A percentile compares a stretch with the other conserved stretches of the same genome.
phyloP scores from a whole-genome alignment of 371 early-diverging fungal species.

The Capniomyces stellatus region DNA sequence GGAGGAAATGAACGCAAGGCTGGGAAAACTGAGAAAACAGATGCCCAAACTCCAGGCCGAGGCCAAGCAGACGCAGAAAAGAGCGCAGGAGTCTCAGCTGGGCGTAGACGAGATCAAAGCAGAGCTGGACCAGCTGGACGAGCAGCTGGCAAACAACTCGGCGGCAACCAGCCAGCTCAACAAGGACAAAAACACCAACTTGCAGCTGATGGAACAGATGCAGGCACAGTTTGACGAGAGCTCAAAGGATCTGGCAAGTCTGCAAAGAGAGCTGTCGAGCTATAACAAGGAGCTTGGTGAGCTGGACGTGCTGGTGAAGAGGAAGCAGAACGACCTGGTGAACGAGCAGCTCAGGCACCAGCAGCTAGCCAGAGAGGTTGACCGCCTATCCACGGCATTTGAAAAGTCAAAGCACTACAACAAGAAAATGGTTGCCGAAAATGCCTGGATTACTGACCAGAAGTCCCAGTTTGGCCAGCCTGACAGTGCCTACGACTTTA shows the following conservation, averaged over 20 bases:
- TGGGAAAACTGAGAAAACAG: slow-evolving; percentile 23
- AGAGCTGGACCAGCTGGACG: slow-evolving; percentile 13
- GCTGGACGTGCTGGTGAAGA: slow-evolving; percentile 40
- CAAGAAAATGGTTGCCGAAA: slow-evolving; percentile 33
- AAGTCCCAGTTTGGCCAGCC: slow-evolving; percentile 58
- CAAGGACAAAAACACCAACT: slow-evolving; percentile 12
- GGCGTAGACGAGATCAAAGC: slow-evolving; percentile 27
- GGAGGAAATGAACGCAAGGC: slow-evolving; percentile 52
- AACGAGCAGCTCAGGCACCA: slow-evolving; percentile 48
- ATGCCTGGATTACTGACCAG: slow-evolving; percentile 80
- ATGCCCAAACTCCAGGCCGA: slow-evolving; percentile 30
- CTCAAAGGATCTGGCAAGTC: slow-evolving; percentile 26
- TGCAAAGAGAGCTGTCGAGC: slow-evolving; percentile 24
- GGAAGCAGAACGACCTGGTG: slow-evolving; percentile 35
- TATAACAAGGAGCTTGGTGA: slow-evolving; percentile 42
- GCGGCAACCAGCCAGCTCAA: slow-evolving; percentile 10
- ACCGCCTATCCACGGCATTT: slow-evolving; percentile 42
- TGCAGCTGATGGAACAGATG: slow-evolving; percentile 15
- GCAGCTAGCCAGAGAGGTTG: slow-evolving; percentile 41
- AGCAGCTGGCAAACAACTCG: slow-evolving; percentile 10
- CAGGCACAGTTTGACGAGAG: slow-evolving; percentile 25
- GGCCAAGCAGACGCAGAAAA: slow-evolving; percentile 26
- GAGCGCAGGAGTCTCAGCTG: slow-evolving; percentile 31
- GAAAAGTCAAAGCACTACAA: slow-evolving; percentile 32
- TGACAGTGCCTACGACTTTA: slow-evolving; percentile 66